Percentiles rank a stretch among this genome's conserved stretches.
Conservation (phyloP, 2,329 filamentous ascomycete genomes). For the Ophiostoma montium region DNA sequence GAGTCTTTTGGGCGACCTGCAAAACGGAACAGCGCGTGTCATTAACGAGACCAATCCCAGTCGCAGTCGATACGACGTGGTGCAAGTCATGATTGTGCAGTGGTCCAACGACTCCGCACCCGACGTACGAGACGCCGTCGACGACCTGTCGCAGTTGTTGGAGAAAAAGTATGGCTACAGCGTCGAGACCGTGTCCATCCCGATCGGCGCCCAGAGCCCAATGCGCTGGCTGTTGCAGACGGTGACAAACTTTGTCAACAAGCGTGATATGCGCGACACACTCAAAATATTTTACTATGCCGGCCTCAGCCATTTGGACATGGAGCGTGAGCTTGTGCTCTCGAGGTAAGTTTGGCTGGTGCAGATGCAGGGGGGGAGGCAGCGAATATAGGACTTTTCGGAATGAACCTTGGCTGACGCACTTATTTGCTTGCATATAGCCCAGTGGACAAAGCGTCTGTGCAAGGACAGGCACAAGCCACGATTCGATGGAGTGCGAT, state of each 20-base stretch:
- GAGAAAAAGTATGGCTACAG: slow-evolving; percentile 38
- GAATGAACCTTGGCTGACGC: not conserved
- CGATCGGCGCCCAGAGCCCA: slow-evolving; percentile 30
- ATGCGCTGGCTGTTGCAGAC: slow-evolving; percentile 39
- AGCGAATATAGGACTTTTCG: not conserved
- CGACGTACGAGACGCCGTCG: slow-evolving; percentile 26
- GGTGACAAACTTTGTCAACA: slow-evolving; percentile 38
- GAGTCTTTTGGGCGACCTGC: slow-evolving; percentile 36
- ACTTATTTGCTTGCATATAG: slow-evolving; percentile 19
- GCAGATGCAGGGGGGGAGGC: not conserved
- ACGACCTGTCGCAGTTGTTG: slow-evolving; percentile 36
- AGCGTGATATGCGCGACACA: slow-evolving; percentile 38
- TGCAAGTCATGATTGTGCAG: slow-evolving; percentile 36
- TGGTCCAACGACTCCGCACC: slow-evolving; percentile 41
- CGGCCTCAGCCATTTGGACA: slow-evolving; percentile 39
- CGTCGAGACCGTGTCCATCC: slow-evolving; percentile 34
- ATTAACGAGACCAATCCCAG: slow-evolving; percentile 29
- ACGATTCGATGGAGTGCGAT: slow-evolving; percentile 42
- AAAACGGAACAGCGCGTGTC: slow-evolving; percentile 34
- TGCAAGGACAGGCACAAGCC: slow-evolving; percentile 21
- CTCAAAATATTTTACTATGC: slow-evolving; percentile 46
- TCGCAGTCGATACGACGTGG: slow-evolving; percentile 39
- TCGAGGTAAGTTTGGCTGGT: slow-evolving; percentile 30
- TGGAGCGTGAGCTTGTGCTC: slow-evolving; percentile 41
- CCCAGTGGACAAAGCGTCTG: slow-evolving; percentile 29